phyloP scores from a whole-genome alignment of 306 rosid species.

The Lathyrus aphaca region DNA sequence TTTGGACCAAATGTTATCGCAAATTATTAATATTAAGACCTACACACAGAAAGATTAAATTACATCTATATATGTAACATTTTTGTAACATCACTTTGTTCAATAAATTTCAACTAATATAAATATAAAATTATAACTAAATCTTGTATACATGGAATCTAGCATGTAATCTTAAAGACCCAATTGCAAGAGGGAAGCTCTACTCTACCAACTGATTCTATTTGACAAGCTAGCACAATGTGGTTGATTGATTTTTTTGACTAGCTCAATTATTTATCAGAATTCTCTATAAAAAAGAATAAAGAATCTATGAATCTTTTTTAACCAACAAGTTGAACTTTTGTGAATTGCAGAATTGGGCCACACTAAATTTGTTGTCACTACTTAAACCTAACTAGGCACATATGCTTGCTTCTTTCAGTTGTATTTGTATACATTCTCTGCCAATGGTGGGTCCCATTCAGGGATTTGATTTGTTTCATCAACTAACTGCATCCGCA shows the following conservation, averaged over 20 bases:
- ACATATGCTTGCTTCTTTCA: constrained; percentile 43
- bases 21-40: too few relatives aligned
- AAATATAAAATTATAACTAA: too few relatives aligned
- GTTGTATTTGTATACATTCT: constrained; percentile 15
- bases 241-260: background rate
- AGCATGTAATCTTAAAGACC: too few relatives aligned
- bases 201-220: too few relatives aligned
- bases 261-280: constrained; percentile 4
- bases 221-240: background rate
- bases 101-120: too few relatives aligned
- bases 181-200: too few relatives aligned
- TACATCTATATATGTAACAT: too few relatives aligned
- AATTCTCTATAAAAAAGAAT: constrained; percentile 28
- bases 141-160: too few relatives aligned
- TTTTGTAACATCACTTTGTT: too few relatives aligned
- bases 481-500: constrained; percentile 25
- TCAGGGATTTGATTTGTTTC: constrained; percentile 28
- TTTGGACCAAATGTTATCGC: too few relatives aligned
- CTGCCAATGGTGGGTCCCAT: constrained; percentile 35
- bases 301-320: constrained; percentile 25
- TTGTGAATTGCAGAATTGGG: constrained; percentile 4
- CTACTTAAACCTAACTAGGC: constrained; percentile 30
- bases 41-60: too few relatives aligned
- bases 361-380: constrained; percentile 20
- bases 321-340: constrained; percentile 37